A percentile compares a stretch with the other conserved stretches of the same genome.
These are phyloP conservation scores for Ascosphaera pollenicola DNA, from an alignment of 2,329 filamentous ascomycete species.

Conservation along the genomic window DNA sequence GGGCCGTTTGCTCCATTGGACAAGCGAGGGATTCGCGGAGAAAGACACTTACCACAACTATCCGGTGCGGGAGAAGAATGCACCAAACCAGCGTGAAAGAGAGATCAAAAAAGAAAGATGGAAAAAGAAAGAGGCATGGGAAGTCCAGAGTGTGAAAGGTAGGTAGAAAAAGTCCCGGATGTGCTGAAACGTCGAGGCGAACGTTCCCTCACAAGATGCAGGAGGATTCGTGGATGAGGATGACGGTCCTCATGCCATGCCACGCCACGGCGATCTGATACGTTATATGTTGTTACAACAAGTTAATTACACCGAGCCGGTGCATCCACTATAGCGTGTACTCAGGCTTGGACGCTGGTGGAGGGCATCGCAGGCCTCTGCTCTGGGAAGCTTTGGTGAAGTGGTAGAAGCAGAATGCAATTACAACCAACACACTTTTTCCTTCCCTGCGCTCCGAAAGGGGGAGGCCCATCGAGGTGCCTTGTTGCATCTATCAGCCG, in stretches of 20 bases:
- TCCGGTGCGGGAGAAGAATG: constrained; percentile 5
- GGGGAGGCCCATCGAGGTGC: too few species aligned
- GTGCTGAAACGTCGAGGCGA: constrained; percentile 1
- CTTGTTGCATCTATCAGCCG: too few species aligned
- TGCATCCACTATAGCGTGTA: too few species aligned
- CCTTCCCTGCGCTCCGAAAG: too few species aligned
- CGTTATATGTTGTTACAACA: too few species aligned
- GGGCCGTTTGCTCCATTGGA: not conserved
- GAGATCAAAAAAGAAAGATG: constrained; percentile 2
- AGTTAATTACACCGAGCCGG: too few species aligned
- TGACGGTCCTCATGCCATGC: not conserved
- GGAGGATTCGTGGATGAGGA: constrained; percentile 1
- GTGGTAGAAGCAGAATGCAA: too few species aligned
- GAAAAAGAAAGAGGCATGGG: constrained; percentile 1
- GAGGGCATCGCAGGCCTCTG: too few species aligned
- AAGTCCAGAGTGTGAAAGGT: constrained; percentile 5
- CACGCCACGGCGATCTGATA: not conserved
- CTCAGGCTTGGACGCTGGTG: too few species aligned
- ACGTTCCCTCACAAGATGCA: constrained; percentile 1
- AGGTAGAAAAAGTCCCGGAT: not conserved
- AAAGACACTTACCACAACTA: constrained; percentile 1
- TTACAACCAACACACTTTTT: too few species aligned
- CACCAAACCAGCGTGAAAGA: constrained; percentile 8
- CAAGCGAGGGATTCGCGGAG: constrained; percentile 5
- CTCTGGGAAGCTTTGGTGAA: too few species aligned